phyloP scores from a whole-genome alignment of 352 stramenopile genomes.

The Plasmopara muralis region DNA sequence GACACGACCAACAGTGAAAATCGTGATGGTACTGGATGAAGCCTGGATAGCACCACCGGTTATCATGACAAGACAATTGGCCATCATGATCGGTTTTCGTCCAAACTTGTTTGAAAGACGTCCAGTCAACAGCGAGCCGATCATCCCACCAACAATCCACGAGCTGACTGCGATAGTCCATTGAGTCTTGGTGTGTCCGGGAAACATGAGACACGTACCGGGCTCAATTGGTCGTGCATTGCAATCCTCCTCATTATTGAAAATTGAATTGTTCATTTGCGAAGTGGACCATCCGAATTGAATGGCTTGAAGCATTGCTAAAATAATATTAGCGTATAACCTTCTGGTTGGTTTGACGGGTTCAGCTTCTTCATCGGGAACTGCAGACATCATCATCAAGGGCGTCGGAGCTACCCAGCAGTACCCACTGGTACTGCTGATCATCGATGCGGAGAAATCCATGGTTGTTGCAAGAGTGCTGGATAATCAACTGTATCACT shows the following conservation, averaged over 20 bases:
- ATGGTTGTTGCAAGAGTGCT: conserved; percentile 1
- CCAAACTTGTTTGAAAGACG: too few species aligned
- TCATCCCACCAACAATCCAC: too few species aligned
- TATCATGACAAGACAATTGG: conserved; percentile 29
- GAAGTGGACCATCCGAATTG: conserved; percentile 39
- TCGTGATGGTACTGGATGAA: conserved; percentile 11
- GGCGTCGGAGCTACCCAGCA: conserved; percentile 11
- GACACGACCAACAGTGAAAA: conserved; percentile 36
- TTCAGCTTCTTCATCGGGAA: conserved; percentile 9
- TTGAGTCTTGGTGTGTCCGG: too few species aligned
- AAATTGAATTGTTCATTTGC: conserved; percentile 39
- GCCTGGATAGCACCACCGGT: conserved; percentile 27
- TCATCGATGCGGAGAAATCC: conserved; percentile 25
- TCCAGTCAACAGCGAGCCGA: too few species aligned
- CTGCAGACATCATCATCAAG: conserved; percentile 11
- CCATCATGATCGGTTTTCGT: too few species aligned
- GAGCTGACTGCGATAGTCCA: too few species aligned
- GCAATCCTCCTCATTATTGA: conserved; percentile 38
- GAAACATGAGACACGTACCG: not conserved
- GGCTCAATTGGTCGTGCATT: conserved; percentile 29
- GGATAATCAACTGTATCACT: too few species aligned
- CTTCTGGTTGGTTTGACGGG: conserved; percentile 14
- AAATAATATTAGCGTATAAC: conserved; percentile 44
- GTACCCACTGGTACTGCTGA: conserved; percentile 17
- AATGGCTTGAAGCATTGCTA: conserved; percentile 42